These are phyloP conservation scores for Oryza nivara DNA, from an alignment of 176 grass and related monocot genomes.

Conservation along the genomic window DNA sequence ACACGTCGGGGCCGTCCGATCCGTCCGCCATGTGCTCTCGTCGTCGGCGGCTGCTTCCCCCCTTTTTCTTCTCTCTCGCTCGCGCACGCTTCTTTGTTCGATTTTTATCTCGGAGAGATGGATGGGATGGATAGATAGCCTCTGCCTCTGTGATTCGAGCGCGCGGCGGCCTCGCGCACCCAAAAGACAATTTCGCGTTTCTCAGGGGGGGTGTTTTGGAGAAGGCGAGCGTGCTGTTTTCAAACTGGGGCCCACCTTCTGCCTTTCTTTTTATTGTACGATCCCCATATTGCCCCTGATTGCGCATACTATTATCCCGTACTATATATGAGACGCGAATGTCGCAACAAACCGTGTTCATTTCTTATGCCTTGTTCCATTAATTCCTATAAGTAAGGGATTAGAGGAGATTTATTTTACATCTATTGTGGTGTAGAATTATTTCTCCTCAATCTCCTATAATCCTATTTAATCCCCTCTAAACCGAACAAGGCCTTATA, in stretches of 20 bases:
- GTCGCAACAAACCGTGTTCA: neutral
- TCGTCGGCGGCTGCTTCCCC: neutral
- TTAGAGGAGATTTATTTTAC: too few relatives aligned
- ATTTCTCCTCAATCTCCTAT: too few relatives aligned
- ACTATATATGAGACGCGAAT: neutral
- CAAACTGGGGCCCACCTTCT: constrained; percentile 28
- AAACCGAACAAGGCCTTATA: neutral
- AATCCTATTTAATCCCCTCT: too few relatives aligned
- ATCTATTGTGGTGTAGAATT: rapidly evolving
- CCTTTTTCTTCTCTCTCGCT: neutral
- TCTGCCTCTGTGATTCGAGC: neutral
- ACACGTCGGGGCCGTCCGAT: constrained; percentile 42
- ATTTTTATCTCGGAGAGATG: constrained; percentile 35
- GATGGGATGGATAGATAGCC: neutral
- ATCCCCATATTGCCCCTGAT: constrained; percentile 38
- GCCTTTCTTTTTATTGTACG: neutral
- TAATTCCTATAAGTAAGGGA: too few relatives aligned
- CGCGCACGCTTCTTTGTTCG: neutral
- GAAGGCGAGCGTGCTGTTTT: neutral
- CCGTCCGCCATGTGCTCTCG: constrained; percentile 37
- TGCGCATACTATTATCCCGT: neutral
- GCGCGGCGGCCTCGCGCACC: neutral
- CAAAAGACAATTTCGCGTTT: neutral
- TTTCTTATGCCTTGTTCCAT: neutral
- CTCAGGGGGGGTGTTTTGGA: neutral